Evolutionary conservation across 2,329 filamentous ascomycete species (phyloP), one percentile per base, ranked within the genome.

Genomic region (Pestalotiopsis sp.): DNA sequence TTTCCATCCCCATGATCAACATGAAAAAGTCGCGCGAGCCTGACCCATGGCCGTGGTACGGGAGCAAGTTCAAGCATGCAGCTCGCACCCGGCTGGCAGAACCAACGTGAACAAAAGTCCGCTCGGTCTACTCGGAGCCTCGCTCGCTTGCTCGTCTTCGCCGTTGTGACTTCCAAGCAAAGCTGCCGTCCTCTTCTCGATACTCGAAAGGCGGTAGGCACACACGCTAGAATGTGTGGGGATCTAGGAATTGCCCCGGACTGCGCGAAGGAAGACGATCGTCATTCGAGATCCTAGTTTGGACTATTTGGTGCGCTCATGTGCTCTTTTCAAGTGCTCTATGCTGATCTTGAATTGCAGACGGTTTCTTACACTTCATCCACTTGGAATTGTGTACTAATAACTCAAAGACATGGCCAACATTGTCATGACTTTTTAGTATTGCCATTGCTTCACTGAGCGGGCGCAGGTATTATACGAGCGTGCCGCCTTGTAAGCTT

Each of bases 271-370:
- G 52, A 59, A 20, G 65, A 61, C 22, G 65, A 66, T 66, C 65
- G 24, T 66, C 65, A 66, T 66, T 66, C 57, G 30, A 66, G 22
- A 66, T 52, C 58, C 64, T 48, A 24, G 64, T 38, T 66, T 44
- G 48, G 40, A 55, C 63, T 22, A 30, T 55, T 35, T 38, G 39
- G 17, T 39, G 40, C 30, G 55, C 58, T 66, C 65, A 52, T 61
- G 65, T 66, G 65, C 39, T 35, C 57, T 66, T 62, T 62, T 55
- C 64, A 66, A 39, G 39, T 24, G 40, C 39, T 52, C 38, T 26
- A 13, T 11, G 10, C 30, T 38, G 26, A 14, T 35, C 14, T 20
- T 17, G 22, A 38, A 22, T 20, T 13, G 59, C 14, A 62, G 30
- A 26, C 26, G n/a, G 38, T 9, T 40, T 35, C 26, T 14, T n/a